Evolutionary conservation across 106 monocot species (phyloP).

Genomic region (Narthecium ossifragum): DNA sequence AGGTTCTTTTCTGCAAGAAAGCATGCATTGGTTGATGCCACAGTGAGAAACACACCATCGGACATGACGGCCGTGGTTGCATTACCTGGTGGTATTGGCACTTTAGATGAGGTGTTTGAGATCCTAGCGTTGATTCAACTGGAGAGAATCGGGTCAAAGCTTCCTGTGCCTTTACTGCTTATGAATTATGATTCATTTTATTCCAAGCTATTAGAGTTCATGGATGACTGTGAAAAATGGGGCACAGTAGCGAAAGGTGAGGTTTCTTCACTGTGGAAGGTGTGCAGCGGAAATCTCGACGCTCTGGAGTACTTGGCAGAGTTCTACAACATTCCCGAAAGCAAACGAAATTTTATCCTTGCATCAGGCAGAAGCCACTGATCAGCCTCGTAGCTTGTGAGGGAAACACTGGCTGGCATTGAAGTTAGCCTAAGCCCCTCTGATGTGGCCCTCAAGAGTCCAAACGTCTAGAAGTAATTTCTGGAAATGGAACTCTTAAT

Average conservation of each 20-base stretch:
- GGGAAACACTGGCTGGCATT: no score
- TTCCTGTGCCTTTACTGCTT: constrained; percentile 79
- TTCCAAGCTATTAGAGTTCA: constrained; percentile 69
- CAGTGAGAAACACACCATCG: constrained; percentile 42
- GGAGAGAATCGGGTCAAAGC: constrained; percentile 67
- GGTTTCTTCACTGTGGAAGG: constrained; percentile 69
- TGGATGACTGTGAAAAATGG: constrained; percentile 70
- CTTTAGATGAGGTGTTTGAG: constrained; percentile 89
- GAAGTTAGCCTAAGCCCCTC: no score
- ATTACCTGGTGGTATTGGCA: constrained; percentile 90
- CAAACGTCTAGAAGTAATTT: no score
- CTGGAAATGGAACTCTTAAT: no score
- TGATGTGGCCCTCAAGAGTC: no score
- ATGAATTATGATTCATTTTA: constrained; percentile 90
- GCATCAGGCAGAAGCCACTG: no score
- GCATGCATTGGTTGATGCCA: constrained; percentile 88
- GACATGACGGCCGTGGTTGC: constrained; percentile 77
- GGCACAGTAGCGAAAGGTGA: constrained; percentile 64
- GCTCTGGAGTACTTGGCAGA: constrained; percentile 75
- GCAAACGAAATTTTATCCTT: constrained; percentile 5
- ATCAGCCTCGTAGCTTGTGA: no score
- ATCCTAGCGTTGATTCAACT: constrained; percentile 80
- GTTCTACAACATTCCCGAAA: constrained; percentile 40
- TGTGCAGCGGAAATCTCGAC: constrained; percentile 60
- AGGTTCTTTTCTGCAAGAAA: constrained; percentile 97